phyloP scores from a whole-genome alignment of 1,284 basidiomycete genomes.

The Ustilago crameri region DNA sequence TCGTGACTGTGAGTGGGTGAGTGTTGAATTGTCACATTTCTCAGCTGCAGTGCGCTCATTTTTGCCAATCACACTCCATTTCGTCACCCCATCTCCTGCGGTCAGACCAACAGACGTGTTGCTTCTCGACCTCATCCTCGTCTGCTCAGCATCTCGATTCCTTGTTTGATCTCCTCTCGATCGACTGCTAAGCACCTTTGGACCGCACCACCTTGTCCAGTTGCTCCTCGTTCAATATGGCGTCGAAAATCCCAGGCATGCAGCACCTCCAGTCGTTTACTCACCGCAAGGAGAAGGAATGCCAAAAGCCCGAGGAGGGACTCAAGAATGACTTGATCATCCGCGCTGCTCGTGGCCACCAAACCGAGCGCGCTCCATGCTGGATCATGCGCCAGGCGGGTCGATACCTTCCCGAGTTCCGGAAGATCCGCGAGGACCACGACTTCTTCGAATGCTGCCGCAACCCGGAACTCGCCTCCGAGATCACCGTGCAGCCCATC shows the following conservation, averaged over 20 bases:
- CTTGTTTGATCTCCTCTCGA: background rate
- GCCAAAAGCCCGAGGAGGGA: slow-evolving; percentile 49
- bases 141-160: background rate
- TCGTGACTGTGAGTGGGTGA: too few relatives aligned
- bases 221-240: slow-evolving; percentile 39
- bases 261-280: slow-evolving; percentile 58
- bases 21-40: background rate
- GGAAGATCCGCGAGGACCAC: slow-evolving; percentile 64
- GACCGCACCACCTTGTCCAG: too few relatives aligned
- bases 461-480: slow-evolving; percentile 62
- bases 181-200: background rate
- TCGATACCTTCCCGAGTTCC: slow-evolving; percentile 80
- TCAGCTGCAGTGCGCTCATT: background rate
- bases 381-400: slow-evolving; percentile 99
- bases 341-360: slow-evolving; percentile 86
- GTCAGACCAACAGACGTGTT: background rate
- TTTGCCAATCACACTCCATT: background rate
- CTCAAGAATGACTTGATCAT: slow-evolving; percentile 90
- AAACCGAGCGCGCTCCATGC: slow-evolving; percentile 90
- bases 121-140: background rate
- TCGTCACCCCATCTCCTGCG: background rate
- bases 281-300: slow-evolving; percentile 48
- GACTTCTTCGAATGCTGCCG: slow-evolving; percentile 68
- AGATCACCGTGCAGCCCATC: slow-evolving; percentile 67
- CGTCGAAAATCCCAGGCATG: slow-evolving; percentile 57